Percentiles rank a stretch among this genome's conserved stretches.
phyloP scores from a whole-genome alignment of 2,329 filamentous ascomycete species.

The Decorospora gaudefroyi region DNA sequence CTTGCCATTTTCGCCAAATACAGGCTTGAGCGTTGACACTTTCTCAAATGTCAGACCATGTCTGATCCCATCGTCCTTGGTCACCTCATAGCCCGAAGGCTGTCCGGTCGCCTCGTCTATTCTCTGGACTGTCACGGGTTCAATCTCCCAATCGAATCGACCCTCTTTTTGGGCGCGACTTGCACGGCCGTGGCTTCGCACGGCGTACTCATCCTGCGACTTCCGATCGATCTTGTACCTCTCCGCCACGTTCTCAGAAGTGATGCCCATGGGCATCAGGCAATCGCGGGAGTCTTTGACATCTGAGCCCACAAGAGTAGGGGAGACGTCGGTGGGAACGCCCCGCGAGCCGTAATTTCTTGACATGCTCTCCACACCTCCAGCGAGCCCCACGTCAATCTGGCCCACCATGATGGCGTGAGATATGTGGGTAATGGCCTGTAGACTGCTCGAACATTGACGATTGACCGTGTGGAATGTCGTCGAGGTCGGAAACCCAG shows the following conservation, averaged over 20 bases:
- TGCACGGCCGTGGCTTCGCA: constrained; percentile 83
- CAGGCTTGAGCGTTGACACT: constrained; percentile 80
- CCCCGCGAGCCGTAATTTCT: constrained; percentile 81
- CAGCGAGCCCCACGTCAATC: constrained; percentile 84
- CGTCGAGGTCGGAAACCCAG: constrained; percentile 88
- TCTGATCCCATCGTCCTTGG: constrained; percentile 86
- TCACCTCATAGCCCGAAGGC: constrained; percentile 73
- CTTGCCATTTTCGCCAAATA: constrained; percentile 86
- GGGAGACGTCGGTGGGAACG: constrained; percentile 69
- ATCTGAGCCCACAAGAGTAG: constrained; percentile 72
- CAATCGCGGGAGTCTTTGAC: constrained; percentile 82
- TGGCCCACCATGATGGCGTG: constrained; percentile 77
- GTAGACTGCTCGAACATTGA: constrained; percentile 95
- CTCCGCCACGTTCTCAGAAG: constrained; percentile 88
- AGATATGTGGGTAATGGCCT: constrained; percentile 91
- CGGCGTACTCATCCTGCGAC: constrained; percentile 81
- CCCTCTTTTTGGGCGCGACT: constrained; percentile 87
- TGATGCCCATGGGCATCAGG: constrained; percentile 97
- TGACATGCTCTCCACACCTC: constrained; percentile 89
- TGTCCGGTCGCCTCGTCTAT: constrained; percentile 72
- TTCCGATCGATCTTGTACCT: constrained; percentile 84
- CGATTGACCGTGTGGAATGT: constrained; percentile 83
- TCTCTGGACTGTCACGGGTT: constrained; percentile 77
- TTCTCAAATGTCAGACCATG: constrained; percentile 84
- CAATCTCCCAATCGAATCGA: constrained; percentile 90